These are phyloP conservation scores for Suillus spraguei DNA, from an alignment of 768 basidiomycete genomes.

Conservation along the genomic window DNA sequence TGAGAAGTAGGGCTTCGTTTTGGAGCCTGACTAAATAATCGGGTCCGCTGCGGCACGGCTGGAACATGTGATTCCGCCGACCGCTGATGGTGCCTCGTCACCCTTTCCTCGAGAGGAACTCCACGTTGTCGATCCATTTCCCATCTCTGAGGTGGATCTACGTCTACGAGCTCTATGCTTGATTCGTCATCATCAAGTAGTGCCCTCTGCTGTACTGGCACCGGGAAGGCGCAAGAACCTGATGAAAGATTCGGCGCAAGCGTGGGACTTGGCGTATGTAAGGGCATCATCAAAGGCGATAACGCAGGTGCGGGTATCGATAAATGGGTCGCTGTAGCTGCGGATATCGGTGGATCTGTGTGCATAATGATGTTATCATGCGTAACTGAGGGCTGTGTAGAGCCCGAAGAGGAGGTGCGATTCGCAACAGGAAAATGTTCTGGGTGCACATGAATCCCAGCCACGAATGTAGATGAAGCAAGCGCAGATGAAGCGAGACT, in stretches of 20 bases:
- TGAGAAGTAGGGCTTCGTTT: slow-evolving; percentile 29
- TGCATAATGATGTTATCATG: slow-evolving; percentile 22
- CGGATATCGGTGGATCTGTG: slow-evolving; percentile 23
- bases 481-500: slow-evolving; percentile 33
- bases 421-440: slow-evolving; percentile 26
- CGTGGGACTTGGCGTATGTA: neutral
- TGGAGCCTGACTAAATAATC: slow-evolving; percentile 31
- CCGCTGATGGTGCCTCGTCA: slow-evolving; percentile 37
- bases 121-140: slow-evolving; percentile 47
- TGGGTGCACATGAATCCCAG: slow-evolving; percentile 40
- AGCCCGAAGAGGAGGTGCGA: slow-evolving; percentile 28
- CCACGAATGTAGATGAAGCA: slow-evolving; percentile 10
- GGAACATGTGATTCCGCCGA: slow-evolving; percentile 29
- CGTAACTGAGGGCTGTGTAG: slow-evolving; percentile 23
- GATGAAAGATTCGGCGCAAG: slow-evolving; percentile 4
- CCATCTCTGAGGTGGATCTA: slow-evolving; percentile 45
- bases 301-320: slow-evolving; percentile 16
- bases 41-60: slow-evolving; percentile 29
- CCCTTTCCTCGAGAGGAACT: slow-evolving; percentile 43
- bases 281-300: slow-evolving; percentile 9
- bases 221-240: slow-evolving; percentile 15
- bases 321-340: slow-evolving; percentile 23
- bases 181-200: slow-evolving; percentile 52
- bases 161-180: slow-evolving; percentile 54
- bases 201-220: slow-evolving; percentile 12